Base-by-base conservation (phyloP, 805 yeast genomes). In the Teunomyces gatunensis region DNA sequence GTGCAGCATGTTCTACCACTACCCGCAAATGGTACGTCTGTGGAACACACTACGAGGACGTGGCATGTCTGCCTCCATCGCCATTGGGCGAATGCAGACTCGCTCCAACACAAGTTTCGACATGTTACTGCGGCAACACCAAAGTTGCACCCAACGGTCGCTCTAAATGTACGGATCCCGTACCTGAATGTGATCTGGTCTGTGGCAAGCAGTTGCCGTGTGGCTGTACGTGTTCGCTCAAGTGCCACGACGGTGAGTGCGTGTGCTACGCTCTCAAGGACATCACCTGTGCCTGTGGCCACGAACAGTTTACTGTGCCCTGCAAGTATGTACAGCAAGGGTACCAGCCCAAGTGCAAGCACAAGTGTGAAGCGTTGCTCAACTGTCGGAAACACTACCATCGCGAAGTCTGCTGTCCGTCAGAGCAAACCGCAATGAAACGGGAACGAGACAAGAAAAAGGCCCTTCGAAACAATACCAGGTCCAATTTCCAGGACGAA, bases 321-420 rank as follows among this genome's bases (percentile, higher is more conserved):
- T 89, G 96, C 60, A 66, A 64, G 42, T 79, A 85, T 49, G 52
- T 74, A n/a, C 77, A 69, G 44, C 57, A 67, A 3, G 85, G 84
- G 0, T 63, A 68, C 30, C 54, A 50, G 7, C 89, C 97, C 13
- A 68, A 64, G 28, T 90, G 97, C 67, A 66, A 64, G 4, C 81
- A 83, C 43, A 84, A 84, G 59, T 91, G 97, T 64, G 79, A 81
- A 39, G 87, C 89, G 0, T 65, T 83, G 42, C 75, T 87, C 64
- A 86, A 83, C 50, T 90, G 97, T 63, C 80, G 92, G 50, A 80
- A 89, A 50, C 97, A 90, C 67, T 74, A 83, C 51, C 94, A 96
- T 64, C 64, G 74, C 13, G 74, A 71, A 10, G 65, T 71, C 12
- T 90, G 97, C 63, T 90, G 97, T 63, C 69, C 76, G 10, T 83